Percentiles rank a stretch among this genome's conserved stretches.
Conservation (phyloP, 495 filamentous ascomycete species). For the Mytilinidion resinicola region DNA sequence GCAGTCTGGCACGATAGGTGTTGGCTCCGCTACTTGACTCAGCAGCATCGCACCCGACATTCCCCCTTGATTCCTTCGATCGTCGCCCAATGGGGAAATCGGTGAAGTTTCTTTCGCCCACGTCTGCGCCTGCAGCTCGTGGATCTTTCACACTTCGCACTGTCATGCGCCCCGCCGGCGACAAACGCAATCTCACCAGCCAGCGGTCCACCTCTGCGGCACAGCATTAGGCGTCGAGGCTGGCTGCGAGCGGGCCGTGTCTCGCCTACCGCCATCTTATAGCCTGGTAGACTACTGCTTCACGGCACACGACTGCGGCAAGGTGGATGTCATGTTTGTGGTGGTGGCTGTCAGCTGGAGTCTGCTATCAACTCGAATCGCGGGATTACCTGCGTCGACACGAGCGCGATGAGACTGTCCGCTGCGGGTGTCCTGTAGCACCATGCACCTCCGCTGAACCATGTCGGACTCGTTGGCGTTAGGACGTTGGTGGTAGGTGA, state of each 20-base stretch:
- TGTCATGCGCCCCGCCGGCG: constrained; percentile 14
- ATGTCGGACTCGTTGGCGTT: not conserved
- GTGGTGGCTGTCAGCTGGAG: not conserved
- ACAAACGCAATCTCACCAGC: not conserved
- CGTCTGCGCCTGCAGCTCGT: constrained; percentile 17
- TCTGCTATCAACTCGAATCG: not conserved
- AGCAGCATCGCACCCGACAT: constrained; percentile 10
- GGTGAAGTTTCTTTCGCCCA: constrained; percentile 6
- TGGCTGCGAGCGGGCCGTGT: too few relatives aligned
- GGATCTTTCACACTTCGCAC: not conserved
- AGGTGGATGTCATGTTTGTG: not conserved
- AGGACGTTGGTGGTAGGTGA: constrained; percentile 1
- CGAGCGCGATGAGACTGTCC: not conserved
- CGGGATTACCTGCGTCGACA: not conserved
- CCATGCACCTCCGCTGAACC: constrained; percentile 1
- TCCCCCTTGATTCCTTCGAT: constrained; percentile 5
- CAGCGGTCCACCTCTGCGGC: not conserved
- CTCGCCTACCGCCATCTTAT: too few relatives aligned
- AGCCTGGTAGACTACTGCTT: not conserved
- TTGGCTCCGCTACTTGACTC: constrained; percentile 2
- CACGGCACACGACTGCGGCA: not conserved
- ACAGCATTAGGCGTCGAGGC: not conserved
- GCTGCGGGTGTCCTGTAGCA: not conserved
- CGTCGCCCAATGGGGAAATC: constrained; percentile 18
- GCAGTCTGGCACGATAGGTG: not conserved